These are phyloP conservation scores for Pulveroboletus sp. DNA, from an alignment of 768 basidiomycete genomes.

Conservation along the genomic window DNA sequence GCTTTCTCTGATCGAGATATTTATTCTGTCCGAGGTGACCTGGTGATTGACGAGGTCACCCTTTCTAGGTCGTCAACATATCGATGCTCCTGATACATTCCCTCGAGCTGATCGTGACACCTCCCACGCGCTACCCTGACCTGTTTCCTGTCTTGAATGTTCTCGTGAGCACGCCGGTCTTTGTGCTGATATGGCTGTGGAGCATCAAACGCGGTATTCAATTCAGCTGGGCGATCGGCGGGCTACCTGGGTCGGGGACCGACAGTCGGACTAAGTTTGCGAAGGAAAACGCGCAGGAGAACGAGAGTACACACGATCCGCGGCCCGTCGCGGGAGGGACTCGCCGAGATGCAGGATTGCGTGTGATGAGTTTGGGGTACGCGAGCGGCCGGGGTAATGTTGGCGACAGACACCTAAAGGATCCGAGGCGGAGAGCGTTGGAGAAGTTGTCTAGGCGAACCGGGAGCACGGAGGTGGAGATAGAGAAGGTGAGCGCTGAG, in stretches of 20 bases:
- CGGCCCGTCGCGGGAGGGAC: background rate
- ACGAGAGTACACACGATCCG: background rate
- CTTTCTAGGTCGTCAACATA: slow-evolving; percentile 47
- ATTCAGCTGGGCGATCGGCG: slow-evolving; percentile 73
- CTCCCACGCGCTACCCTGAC: slow-evolving; percentile 80
- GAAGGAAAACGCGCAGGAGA: slow-evolving; percentile 10
- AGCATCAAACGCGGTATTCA: slow-evolving; percentile 78
- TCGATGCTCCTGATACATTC: slow-evolving; percentile 54
- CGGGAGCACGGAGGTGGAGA: slow-evolving; percentile 16
- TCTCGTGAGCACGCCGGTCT: slow-evolving; percentile 73
- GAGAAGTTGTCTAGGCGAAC: slow-evolving; percentile 15
- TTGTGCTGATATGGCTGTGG: slow-evolving; percentile 84
- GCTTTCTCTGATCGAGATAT: background rate
- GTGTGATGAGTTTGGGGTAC: slow-evolving; percentile 27
- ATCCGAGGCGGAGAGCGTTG: slow-evolving; percentile 24
- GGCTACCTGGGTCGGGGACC: slow-evolving; percentile 34
- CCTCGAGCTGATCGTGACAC: slow-evolving; percentile 53
- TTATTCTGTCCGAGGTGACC: background rate
- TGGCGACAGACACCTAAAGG: background rate
- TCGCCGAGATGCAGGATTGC: slow-evolving; percentile 19
- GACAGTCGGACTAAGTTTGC: background rate
- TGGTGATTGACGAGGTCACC: slow-evolving; percentile 1
- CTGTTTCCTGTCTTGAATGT: slow-evolving; percentile 83
- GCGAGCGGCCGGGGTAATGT: slow-evolving; percentile 8
- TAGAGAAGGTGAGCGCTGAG: too few species aligned